phyloP scores from a whole-genome alignment of 345 rosid genomes.

The Pugionium dolabratum region DNA sequence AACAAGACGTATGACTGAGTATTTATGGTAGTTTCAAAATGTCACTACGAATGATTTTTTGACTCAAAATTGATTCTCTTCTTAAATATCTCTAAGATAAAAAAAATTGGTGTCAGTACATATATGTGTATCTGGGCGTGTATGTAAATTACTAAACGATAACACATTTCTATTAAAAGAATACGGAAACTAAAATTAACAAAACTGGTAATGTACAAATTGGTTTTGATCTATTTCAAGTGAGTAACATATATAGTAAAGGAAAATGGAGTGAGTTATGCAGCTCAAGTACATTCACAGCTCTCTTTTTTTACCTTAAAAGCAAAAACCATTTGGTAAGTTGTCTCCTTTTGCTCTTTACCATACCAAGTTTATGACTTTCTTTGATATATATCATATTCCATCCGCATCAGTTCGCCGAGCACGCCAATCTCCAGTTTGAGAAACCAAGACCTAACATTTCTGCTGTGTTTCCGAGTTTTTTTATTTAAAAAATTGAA shows the following conservation, averaged over 20 bases:
- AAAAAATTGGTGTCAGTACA: no score
- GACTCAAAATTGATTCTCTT: no score
- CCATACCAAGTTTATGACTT: conserved; percentile 8
- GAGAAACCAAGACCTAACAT: not conserved
- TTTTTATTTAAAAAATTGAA: no score
- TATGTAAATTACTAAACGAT: no score
- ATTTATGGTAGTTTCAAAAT: no score
- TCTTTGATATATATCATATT: no score
- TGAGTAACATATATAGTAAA: conserved; percentile 34
- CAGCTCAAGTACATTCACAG: conserved; percentile 40
- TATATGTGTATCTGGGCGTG: no score
- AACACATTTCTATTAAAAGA: no score
- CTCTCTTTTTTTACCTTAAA: conserved; percentile 48
- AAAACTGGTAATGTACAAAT: conserved; percentile 80
- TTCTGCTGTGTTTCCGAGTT: conserved; percentile 3
- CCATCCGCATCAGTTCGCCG: not conserved
- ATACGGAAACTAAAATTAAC: conserved; percentile 35
- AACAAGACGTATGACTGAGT: no score
- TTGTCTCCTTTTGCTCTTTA: conserved; percentile 18
- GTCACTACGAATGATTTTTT: no score
- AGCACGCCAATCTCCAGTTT: conserved; percentile 1
- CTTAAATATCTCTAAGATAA: no score
- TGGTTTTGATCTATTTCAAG: conserved; percentile 36
- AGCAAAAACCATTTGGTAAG: conserved; percentile 43
- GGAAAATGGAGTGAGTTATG: conserved; percentile 33